Base-by-base conservation (phyloP, 163 green algal species). In the Prototheca cutis region DNA sequence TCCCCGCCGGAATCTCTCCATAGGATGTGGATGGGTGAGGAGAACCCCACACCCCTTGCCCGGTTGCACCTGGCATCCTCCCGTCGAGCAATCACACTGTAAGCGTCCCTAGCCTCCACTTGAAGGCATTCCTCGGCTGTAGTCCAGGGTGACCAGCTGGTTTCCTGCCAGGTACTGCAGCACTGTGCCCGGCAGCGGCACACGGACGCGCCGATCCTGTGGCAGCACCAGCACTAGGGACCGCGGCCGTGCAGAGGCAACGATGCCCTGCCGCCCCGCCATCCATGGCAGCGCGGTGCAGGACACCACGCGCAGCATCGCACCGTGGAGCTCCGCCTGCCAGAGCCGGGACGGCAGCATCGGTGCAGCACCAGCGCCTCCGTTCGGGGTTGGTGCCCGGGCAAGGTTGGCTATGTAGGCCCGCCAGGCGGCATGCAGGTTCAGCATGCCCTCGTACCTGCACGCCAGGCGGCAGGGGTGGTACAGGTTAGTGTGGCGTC, bases 171-270 rank as follows among this genome's bases (percentile, higher is more conserved):
- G 36, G 13, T 21, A 15, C 36, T 45, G 13, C 36, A 45, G 36
- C 36, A 15, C 17, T 10, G 36, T 21, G 36, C 17, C 17, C 36
- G 13, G 36, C 13, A 10, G 36, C 13, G 36, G 36, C 13, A 45
- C 17, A 15, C 36, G 36, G 36, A 45, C 17, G 13, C 36, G 36
- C 13, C 36, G 36, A 15, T 45, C 36, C 13, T 15, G 24, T 10
- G 49, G 24, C 13, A 8, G 34, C 7, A 57, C 49, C 21, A 57
- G 25, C 24, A 57, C 49, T 8, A 57, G 24, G n/a, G 49, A 36
- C 6, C 47, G 29, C 30, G 17, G 30, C 30, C 53, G 61, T 25
- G 58, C 54, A 17, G 45, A 54, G 45, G 61, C 62, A 45, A 69
- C 62, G 2, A 69, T 40, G 45, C 62, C 62, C 18, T 32, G 23